These are phyloP conservation scores for Neurospora sp. DNA, from an alignment of 495 filamentous ascomycete species.

Conservation along the genomic window DNA sequence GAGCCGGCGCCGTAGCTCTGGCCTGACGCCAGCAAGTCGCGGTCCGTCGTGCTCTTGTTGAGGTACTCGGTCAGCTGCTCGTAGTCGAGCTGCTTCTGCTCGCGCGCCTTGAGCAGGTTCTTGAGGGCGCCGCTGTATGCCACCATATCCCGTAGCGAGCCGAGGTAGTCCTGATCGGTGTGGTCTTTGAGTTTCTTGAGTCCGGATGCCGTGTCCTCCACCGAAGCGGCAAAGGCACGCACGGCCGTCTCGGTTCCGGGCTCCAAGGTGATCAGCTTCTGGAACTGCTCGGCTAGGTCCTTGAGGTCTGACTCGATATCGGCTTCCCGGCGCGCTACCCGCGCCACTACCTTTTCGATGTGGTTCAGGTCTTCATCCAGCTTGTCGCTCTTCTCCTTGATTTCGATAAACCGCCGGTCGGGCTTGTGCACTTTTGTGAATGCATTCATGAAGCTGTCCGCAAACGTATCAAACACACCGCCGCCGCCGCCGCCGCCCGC, in stretches of 20 bases:
- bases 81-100: constrained; percentile 96
- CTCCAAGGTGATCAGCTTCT: constrained; percentile 83
- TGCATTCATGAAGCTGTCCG: constrained; percentile 94
- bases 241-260: constrained; percentile 73
- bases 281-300: constrained; percentile 86
- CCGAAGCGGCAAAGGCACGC: constrained; percentile 72
- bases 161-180: constrained; percentile 92
- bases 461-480: constrained; percentile 84
- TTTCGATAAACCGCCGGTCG: constrained; percentile 88
- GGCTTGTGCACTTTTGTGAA: constrained; percentile 95
- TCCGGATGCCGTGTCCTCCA: constrained; percentile 70
- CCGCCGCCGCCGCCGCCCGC: constrained; percentile 17
- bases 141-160: constrained; percentile 84
- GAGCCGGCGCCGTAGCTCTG: constrained; percentile 45
- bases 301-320: constrained; percentile 84
- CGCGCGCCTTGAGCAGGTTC: constrained; percentile 78
- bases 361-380: constrained; percentile 88
- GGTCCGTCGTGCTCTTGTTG: constrained; percentile 76
- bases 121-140: constrained; percentile 80
- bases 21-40: constrained; percentile 69
- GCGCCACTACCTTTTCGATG: constrained; percentile 85
- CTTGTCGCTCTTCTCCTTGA: constrained; percentile 87
- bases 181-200: constrained; percentile 72
- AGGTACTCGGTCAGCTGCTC: constrained; percentile 94
- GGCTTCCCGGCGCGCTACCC: constrained; percentile 76